Evolutionary conservation across 768 basidiomycete species (phyloP).

Genomic region (Podaxis carcinomalis): DNA sequence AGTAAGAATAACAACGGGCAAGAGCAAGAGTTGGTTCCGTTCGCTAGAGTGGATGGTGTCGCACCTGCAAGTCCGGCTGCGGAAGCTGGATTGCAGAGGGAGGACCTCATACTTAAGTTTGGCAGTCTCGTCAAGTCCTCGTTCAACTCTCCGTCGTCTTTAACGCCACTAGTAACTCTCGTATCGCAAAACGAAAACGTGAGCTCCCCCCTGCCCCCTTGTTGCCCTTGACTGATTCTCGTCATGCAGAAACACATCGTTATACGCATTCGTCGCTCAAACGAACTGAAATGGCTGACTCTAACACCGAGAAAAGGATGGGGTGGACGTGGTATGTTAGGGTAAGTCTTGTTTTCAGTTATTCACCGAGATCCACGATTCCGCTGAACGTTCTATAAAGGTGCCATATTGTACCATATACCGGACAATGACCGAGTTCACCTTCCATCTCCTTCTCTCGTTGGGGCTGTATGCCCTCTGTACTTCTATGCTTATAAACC

Average conservation of each 20-base stretch:
- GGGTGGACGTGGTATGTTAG: constrained; percentile 85
- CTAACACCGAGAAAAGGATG: constrained; percentile 72
- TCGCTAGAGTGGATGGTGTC: constrained; percentile 81
- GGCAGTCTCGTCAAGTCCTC: constrained; percentile 53
- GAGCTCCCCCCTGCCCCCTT: constrained; percentile 20
- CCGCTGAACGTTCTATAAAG: constrained; percentile 1
- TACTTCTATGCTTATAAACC: neutral
- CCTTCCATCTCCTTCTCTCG: neutral
- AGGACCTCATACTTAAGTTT: constrained; percentile 74
- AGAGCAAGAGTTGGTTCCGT: constrained; percentile 35
- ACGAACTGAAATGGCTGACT: constrained; percentile 40
- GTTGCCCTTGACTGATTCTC: neutral
- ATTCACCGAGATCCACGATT: neutral
- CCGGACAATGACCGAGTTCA: constrained; percentile 10
- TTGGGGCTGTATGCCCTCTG: neutral
- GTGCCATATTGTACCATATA: constrained; percentile 15
- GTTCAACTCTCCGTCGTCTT: constrained; percentile 39
- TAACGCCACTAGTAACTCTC: constrained; percentile 70
- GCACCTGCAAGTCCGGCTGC: constrained; percentile 80
- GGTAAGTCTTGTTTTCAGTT: constrained; percentile 42
- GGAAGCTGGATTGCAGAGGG: constrained; percentile 65
- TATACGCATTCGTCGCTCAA: constrained; percentile 54
- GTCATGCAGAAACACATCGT: constrained; percentile 48
- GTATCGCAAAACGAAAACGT: constrained; percentile 81
- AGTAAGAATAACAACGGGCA: neutral